Base-by-base conservation (phyloP, 2,329 filamentous ascomycete species). In the Ciborinia camelliae region DNA sequence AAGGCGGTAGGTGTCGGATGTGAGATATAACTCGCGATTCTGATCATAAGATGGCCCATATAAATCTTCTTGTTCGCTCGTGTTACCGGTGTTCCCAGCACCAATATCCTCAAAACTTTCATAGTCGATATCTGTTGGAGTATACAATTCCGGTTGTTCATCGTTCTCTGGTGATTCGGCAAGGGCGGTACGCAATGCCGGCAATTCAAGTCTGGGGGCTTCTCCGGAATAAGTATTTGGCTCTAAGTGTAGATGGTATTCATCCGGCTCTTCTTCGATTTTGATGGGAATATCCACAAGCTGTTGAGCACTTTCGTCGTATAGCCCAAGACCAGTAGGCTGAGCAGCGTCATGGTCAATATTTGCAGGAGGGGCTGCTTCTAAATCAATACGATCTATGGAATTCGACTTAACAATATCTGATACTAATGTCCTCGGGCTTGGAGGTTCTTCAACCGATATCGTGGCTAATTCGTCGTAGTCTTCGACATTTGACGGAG, bases 121-220 rank as follows among this genome's bases (percentile, higher is more conserved):
- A 60, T 74, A 74, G 7, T 72, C 72, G 47, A 74, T 72, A 48
- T 76, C 74, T 14, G 73, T 75, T 18, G 73, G 70, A 8, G 71
- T 72, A 26, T 66, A 67, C 15, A 74, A 58, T 51, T 65, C 70
- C 15, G 72, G 69, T 45, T 69, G 65, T 2, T 62, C 64, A 43
- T 70, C 68, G 12, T 66, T 70, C 41, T 62, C 58, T 48, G 65
- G 50, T 37, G 69, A 64, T 28, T 59, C 64, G 41, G 69, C 69
- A 20, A 74, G 63, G 28, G 72, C 71, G 23, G 67, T 71, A 45
- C 70, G 70, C 54, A 74, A 62, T 54, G 60, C 64, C 14, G 71
- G 71, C 30, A 74, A 64, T 41, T 70, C 63, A 28, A 73, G 58
- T 50, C 66, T 68, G 7, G 68, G 67, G 18, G 54, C 63, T 41